A percentile compares a stretch with the other conserved stretches of the same genome.
Conservation (phyloP, 345 rosid genomes). For the Reutealis trisperma region DNA sequence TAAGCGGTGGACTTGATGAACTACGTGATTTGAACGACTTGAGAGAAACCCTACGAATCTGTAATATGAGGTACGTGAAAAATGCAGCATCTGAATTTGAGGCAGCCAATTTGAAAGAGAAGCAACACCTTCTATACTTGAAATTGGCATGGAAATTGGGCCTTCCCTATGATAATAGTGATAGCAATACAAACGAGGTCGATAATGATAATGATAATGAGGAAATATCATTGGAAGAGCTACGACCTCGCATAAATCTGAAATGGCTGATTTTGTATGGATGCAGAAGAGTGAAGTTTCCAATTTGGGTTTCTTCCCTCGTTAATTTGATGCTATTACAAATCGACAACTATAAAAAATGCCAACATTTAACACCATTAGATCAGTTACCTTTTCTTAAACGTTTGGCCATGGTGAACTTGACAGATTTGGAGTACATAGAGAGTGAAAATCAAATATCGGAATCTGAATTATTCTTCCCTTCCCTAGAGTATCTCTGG, state of each 20-base stretch:
- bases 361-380: neutral
- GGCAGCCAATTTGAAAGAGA: neutral
- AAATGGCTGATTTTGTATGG: neutral
- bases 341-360: slow-evolving; percentile 1
- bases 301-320: slow-evolving; percentile 8
- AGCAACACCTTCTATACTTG: neutral
- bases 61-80: neutral
- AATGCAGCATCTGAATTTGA: neutral
- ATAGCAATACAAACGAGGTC: too few species aligned
- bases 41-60: too few species aligned
- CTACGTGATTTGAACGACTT: too few species aligned
- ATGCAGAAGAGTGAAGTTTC: slow-evolving; percentile 1
- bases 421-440: slow-evolving; percentile 6
- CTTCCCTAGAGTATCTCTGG: neutral
- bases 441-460: neutral
- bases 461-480: neutral
- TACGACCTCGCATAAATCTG: neutral
- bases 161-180: too few species aligned
- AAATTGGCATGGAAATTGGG: neutral
- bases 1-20: too few species aligned
- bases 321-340: neutral
- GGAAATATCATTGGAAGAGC: neutral
- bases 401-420: neutral
- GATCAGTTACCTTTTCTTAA: slow-evolving; percentile 3
- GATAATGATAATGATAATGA: neutral